Conservation (phyloP, 345 rosid species). For the Fremontodendron californicum region DNA sequence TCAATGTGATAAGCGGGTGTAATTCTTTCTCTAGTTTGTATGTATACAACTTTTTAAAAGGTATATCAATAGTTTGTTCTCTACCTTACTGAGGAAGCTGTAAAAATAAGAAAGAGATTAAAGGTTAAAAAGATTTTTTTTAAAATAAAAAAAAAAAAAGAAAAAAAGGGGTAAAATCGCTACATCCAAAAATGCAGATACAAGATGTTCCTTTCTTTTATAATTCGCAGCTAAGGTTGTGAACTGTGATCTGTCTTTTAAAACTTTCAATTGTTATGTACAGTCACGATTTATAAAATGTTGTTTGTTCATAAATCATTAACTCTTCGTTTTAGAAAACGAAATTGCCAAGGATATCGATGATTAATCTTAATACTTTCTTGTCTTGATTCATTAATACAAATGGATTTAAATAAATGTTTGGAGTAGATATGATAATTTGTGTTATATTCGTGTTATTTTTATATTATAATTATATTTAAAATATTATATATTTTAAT, state of each 20-base stretch:
- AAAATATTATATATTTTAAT: too few relatives aligned
- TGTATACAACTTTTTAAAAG: conserved; percentile 43
- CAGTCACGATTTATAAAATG: conserved; percentile 13
- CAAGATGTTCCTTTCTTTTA: conserved; percentile 26
- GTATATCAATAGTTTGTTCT: conserved; percentile 25
- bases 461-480: too few relatives aligned
- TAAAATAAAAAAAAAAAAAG: neutral
- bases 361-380: too few relatives aligned
- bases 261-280: conserved; percentile 17
- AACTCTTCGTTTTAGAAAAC: too few relatives aligned
- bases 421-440: too few relatives aligned
- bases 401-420: too few relatives aligned
- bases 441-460: too few relatives aligned
- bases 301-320: too few relatives aligned
- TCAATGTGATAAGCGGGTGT: conserved; percentile 27
- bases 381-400: too few relatives aligned
- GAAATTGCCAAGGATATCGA: too few relatives aligned
- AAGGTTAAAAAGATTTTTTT: conserved; percentile 10
- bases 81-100: conserved; percentile 29
- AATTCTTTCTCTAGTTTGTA: conserved; percentile 52
- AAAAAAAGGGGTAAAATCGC: neutral
- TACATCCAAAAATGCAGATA: conserved; percentile 10
- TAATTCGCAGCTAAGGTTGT: conserved; percentile 17
- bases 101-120: conserved; percentile 42
- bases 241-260: conserved; percentile 11